Evolutionary conservation across 192 early-diverging fungal genomes (phyloP), one percentile per base, ranked within the genome.

Genomic region (Backusella morwellensis): DNA sequence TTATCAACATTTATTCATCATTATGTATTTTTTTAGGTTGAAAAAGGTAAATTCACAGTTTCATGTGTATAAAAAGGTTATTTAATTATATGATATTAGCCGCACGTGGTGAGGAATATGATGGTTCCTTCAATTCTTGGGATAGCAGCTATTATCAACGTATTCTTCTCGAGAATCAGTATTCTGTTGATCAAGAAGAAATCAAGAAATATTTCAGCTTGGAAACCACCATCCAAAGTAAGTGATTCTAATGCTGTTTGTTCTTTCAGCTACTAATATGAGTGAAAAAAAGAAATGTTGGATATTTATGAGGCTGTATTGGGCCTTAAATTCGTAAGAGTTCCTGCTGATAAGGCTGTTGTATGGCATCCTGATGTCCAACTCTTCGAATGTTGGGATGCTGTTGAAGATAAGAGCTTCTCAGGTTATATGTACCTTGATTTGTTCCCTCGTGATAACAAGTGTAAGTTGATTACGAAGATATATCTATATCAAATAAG

Each of bases 341-440:
- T 93, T 6, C 82, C 86, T 29, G 56, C 56, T 9, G 83, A 82
- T 47, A 78, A 89, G 36, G 77, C 85, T 7, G 78, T 83, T 0
- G 88, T 88, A 21, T 97, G 94, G 94, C 94, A 95, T 35, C 80
- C 80, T n/a, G 93, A 97, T 78, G 95, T 95, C 8, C 85, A 90
- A 36, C 78, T 93, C 78, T 93, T 88, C 75, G 92, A 93, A 66
- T 92, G 93, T 63, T 94, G 90, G 83, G 93, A 94, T 81, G 84
- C 84, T 56, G 82, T 89, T 6, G 78, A 81, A n/a, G 84, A 82
- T 38, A 85, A 83, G 50, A 77, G 81, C 36, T 90, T 93, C 76
- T 80, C 90, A 23, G 93, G 93, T 7, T 89, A 91, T 75, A 92
- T 95, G 80, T 92, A 91, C 73, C 85, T 92, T 66, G 95, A 96